Percentiles rank a stretch among this genome's conserved stretches.
These are phyloP conservation scores for Eragrostis nindensis DNA, from an alignment of 176 grass and related monocot species.

Conservation along the genomic window DNA sequence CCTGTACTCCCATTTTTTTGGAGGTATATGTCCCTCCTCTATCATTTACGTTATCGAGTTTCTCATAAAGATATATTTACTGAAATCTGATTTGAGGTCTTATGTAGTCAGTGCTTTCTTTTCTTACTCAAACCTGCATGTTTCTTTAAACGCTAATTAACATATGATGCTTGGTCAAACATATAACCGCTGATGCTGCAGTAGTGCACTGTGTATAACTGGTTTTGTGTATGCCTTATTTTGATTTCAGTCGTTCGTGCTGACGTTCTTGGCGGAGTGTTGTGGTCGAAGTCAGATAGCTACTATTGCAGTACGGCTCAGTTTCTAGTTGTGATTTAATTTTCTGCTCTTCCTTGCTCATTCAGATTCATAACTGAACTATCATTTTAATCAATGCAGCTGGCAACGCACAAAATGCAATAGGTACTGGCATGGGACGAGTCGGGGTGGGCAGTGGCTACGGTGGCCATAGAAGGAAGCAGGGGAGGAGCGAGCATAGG, in stretches of 20 bases:
- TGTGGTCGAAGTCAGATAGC: conserved; percentile 96
- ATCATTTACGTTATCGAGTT: not conserved
- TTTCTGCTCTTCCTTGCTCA: not conserved
- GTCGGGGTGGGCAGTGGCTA: no score
- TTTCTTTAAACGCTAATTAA: not conserved
- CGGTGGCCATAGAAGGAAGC: no score
- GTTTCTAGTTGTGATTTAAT: not conserved
- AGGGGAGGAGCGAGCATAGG: no score
- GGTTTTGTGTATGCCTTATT: not conserved
- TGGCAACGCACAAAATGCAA: conserved; percentile 91
- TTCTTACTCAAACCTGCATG: not conserved
- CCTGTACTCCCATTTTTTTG: conserved; percentile 94
- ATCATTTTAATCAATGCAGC: conserved; percentile 40
- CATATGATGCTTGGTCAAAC: not conserved
- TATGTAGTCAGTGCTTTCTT: not conserved
- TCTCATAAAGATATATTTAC: not conserved
- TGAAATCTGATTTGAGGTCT: not conserved
- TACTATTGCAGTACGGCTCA: conserved; percentile 75
- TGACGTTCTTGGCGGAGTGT: conserved; percentile 97
- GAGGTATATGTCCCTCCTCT: conserved; percentile 54
- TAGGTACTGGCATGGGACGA: conserved; percentile 75
- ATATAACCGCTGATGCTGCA: not conserved
- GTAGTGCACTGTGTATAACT: not conserved
- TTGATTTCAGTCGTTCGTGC: conserved; percentile 83
- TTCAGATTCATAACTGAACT: not conserved